Evolutionary conservation across 345 rosid species (phyloP), one percentile per base, ranked within the genome.

Genomic region (Gossypium arboreum): DNA sequence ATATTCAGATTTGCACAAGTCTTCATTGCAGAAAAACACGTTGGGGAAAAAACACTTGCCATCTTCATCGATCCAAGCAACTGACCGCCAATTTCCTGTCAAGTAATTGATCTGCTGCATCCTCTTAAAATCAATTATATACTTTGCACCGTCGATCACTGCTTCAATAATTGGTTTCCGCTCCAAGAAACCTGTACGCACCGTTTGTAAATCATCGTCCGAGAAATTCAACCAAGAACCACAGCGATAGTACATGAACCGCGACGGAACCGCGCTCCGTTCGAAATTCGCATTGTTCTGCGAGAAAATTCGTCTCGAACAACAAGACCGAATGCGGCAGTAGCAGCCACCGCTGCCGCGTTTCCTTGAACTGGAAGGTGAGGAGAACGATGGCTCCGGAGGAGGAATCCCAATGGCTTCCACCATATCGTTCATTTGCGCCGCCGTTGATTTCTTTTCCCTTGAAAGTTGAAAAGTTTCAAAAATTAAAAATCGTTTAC

Each of bases 41-140:
- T 62, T 41, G 9, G 83, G 85, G 52, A 84, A 84, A 70, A 81
- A 85, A 22, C 85, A 82, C 12, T 68, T 77, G 4, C 81, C 90
- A 5, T 74, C 72, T 58, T 62, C 83, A 59, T 87, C 88, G 13
- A 85, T 79, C 88, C 90, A 87, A 20, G 87, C 84, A 48, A 85
- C 76, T 39, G 85, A 83, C 45, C 85, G 34, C 25, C 44, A 78
- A 27, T 24, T 68, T 11, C 79, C 84, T 12, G 80, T 77, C 18
- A 50, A 79, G 12, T 75, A 79, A 65, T 82, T 79, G 51, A 83
- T 75, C 80, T 82, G 84, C 54, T 80, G 2, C 90, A 85, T 82
- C 41, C 87, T 74, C 50, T 76, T 41, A 39, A 87, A 83, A 73
- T 87, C 88, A 55, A 87, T 77, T 45, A 85, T 13, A 71, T 76